These are phyloP conservation scores for Ogataea pini DNA, from an alignment of 805 yeast species.

Conservation along the genomic window DNA sequence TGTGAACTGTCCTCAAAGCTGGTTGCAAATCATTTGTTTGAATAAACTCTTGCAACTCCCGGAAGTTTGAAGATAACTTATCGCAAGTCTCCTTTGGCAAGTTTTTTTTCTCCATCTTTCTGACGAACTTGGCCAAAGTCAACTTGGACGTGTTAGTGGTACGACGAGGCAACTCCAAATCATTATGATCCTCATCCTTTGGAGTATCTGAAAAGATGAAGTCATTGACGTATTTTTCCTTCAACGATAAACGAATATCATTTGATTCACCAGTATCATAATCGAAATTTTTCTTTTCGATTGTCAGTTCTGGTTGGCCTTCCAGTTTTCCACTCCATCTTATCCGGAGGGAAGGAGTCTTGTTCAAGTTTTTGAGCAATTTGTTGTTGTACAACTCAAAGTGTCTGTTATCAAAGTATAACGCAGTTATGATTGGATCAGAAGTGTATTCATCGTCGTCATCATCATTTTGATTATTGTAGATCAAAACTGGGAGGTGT, in stretches of 20 bases:
- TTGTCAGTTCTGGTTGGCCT: constrained; percentile 72
- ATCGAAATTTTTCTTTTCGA: constrained; percentile 79
- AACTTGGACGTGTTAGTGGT: constrained; percentile 20
- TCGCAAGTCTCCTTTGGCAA: constrained; percentile 53
- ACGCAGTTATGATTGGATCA: constrained; percentile 83
- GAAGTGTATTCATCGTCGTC: constrained; percentile 52
- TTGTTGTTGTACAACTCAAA: constrained; percentile 87
- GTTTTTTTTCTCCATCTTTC: constrained; percentile 64
- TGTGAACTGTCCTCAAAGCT: constrained; percentile 79
- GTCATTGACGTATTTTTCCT: constrained; percentile 78
- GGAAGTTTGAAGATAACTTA: constrained; percentile 54
- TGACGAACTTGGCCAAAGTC: constrained; percentile 48
- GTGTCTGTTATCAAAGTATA: constrained; percentile 82
- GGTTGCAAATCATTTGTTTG: constrained; percentile 73
- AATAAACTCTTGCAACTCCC: constrained; percentile 63
- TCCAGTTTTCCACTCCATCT: constrained; percentile 87
- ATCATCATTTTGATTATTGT: constrained; percentile 50
- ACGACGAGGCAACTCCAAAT: constrained; percentile 17
- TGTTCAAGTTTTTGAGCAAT: constrained; percentile 60
- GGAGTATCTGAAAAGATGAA: constrained; percentile 45
- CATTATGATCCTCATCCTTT: constrained; percentile 40
- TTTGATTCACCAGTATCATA: constrained; percentile 44
- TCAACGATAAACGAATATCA: constrained; percentile 67
- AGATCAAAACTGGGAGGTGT: constrained; percentile 88
- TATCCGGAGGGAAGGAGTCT: constrained; percentile 74